Conservation (phyloP, 2,329 filamentous ascomycete genomes). For the Fusarium sp. region DNA sequence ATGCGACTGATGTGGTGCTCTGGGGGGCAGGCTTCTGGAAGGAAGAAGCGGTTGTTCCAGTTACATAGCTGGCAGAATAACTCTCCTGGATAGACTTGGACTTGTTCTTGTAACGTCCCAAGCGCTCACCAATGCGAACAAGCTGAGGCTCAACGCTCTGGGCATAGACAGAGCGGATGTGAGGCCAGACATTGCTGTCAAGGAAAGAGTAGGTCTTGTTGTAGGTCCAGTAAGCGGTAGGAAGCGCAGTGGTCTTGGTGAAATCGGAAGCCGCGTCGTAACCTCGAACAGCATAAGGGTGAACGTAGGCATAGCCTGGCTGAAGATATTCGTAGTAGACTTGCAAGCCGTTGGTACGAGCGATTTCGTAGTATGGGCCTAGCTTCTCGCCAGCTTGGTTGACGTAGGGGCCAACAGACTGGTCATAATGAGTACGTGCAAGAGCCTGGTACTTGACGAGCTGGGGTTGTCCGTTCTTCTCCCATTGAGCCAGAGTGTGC, state of each 20-base stretch:
- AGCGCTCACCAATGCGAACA: slow-evolving; percentile 87
- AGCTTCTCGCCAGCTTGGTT: slow-evolving; percentile 67
- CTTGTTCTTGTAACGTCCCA: slow-evolving; percentile 76
- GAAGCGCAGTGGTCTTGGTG: slow-evolving; percentile 75
- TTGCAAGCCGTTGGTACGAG: slow-evolving; percentile 71
- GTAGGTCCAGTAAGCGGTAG: slow-evolving; percentile 77
- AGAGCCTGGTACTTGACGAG: slow-evolving; percentile 72
- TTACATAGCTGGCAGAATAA: slow-evolving; percentile 33
- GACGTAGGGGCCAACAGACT: slow-evolving; percentile 79
- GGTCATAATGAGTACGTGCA: slow-evolving; percentile 74
- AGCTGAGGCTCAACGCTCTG: slow-evolving; percentile 97
- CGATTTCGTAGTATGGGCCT: slow-evolving; percentile 78
- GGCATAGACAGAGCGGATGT: slow-evolving; percentile 81
- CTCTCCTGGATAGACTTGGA: slow-evolving; percentile 48
- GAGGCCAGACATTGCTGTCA: slow-evolving; percentile 83
- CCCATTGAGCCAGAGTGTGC: slow-evolving; percentile 80
- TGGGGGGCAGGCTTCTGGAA: slow-evolving; percentile 53
- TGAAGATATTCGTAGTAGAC: slow-evolving; percentile 79
- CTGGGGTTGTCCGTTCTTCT: slow-evolving; percentile 80
- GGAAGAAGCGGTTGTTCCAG: slow-evolving; percentile 48
- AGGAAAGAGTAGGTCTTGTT: slow-evolving; percentile 77
- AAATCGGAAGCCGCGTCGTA: slow-evolving; percentile 77
- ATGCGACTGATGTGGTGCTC: slow-evolving; percentile 42
- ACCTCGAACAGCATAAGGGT: slow-evolving; percentile 77
- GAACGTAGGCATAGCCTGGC: slow-evolving; percentile 79